phyloP scores from a whole-genome alignment of 2,329 filamentous ascomycete species.

The Metarhizium sp. region DNA sequence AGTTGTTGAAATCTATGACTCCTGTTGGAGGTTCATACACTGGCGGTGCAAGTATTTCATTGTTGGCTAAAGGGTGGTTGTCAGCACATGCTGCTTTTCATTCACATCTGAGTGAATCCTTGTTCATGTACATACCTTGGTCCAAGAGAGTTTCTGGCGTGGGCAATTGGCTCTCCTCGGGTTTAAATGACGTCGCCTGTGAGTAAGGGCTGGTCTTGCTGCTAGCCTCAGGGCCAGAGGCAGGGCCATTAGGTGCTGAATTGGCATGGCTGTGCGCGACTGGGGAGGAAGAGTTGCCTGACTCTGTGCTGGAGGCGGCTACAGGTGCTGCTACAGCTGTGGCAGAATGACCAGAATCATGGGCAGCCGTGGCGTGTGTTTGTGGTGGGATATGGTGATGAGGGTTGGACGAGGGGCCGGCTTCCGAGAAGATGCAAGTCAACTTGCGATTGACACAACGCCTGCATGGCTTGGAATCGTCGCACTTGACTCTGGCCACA shows the following conservation, averaged over 20 bases:
- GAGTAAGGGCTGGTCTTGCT: conserved; percentile 18
- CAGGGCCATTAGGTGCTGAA: conserved; percentile 3
- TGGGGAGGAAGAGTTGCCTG: conserved; percentile 11
- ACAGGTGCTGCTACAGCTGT: not conserved
- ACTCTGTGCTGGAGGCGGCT: conserved; percentile 1
- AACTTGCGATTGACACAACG: conserved; percentile 39
- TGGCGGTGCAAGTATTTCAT: not conserved
- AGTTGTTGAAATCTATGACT: conserved; percentile 20
- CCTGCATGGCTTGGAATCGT: conserved; percentile 44
- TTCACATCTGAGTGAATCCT: not conserved
- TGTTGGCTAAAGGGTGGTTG: conserved; percentile 4
- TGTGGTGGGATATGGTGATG: conserved; percentile 34
- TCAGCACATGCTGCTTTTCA: not conserved
- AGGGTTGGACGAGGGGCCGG: conserved; percentile 30
- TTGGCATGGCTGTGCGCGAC: conserved; percentile 12
- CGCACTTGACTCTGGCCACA: conserved; percentile 43
- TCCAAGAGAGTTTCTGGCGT: conserved; percentile 25
- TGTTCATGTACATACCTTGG: conserved; percentile 12
- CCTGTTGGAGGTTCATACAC: conserved; percentile 1
- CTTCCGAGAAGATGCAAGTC: conserved; percentile 29
- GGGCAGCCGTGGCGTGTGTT: conserved; percentile 13
- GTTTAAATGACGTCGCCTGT: conserved; percentile 13
- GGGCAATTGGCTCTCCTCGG: conserved; percentile 24
- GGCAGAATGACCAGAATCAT: conserved; percentile 7
- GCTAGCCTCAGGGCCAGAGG: conserved; percentile 11